Evolutionary conservation across 257 asterid species (phyloP).

Genomic region (Solanum ossicruentum): DNA sequence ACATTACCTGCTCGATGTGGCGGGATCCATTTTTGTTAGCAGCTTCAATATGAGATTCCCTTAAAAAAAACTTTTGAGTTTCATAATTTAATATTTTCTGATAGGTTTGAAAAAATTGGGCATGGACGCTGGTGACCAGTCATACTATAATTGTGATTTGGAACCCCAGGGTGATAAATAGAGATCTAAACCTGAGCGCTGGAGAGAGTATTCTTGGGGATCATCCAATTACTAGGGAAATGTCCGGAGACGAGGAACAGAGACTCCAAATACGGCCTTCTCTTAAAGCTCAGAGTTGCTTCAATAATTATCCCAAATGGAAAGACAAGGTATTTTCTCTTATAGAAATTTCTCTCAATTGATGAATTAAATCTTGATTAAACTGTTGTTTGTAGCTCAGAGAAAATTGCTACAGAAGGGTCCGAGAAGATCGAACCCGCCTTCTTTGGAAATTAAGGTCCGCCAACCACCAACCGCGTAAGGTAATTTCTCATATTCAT

Average conservation of each 20-base stretch:
- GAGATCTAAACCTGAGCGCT: not conserved
- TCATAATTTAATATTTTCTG: too few species aligned
- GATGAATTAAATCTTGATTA: not conserved
- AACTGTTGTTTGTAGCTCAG: constrained; percentile 40
- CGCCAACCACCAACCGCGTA: constrained; percentile 19
- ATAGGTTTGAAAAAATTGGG: too few species aligned
- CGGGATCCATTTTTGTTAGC: too few species aligned
- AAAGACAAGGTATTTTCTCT: constrained; percentile 46
- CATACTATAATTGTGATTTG: too few species aligned
- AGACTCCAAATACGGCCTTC: constrained; percentile 26
- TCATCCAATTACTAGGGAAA: not conserved
- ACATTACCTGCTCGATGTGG: too few species aligned
- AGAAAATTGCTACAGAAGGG: constrained; percentile 78
- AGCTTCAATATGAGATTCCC: too few species aligned
- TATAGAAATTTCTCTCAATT: not conserved
- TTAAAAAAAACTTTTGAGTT: too few species aligned
- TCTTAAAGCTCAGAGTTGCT: constrained; percentile 28
- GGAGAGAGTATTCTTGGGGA: not conserved
- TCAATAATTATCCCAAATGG: constrained; percentile 59
- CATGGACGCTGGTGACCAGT: too few species aligned
- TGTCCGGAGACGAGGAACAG: constrained; percentile 37
- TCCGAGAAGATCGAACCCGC: constrained; percentile 62
- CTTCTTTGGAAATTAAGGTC: constrained; percentile 77
- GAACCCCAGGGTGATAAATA: not conserved
- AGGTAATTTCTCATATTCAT: not conserved